These are phyloP conservation scores for Penicillium psychrosexuale DNA, from an alignment of 2,329 filamentous ascomycete genomes.

Conservation along the genomic window DNA sequence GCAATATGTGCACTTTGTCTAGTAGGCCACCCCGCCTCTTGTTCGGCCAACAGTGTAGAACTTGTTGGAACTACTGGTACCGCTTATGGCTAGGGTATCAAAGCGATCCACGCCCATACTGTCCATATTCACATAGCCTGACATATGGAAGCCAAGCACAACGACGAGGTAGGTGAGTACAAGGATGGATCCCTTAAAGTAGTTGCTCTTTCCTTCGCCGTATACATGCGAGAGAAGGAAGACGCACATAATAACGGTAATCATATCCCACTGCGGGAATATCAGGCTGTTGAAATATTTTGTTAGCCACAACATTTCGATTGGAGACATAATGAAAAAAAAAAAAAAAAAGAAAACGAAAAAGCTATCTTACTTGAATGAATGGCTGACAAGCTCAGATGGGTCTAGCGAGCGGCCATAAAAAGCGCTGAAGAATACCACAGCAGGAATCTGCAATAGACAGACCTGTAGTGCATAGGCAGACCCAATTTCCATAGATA, in stretches of 20 bases:
- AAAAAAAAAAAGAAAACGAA: not conserved
- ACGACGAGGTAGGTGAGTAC: constrained; percentile 92
- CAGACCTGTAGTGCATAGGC: constrained; percentile 96
- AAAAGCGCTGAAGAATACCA: constrained; percentile 86
- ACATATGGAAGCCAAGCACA: constrained; percentile 86
- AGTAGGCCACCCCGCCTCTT: constrained; percentile 38
- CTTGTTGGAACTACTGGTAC: constrained; percentile 25
- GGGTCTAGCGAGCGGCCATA: constrained; percentile 59
- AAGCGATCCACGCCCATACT: constrained; percentile 47
- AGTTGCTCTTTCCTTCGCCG: constrained; percentile 98
- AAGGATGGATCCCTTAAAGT: constrained; percentile 97
- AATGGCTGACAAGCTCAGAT: constrained; percentile 49
- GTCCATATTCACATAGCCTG: constrained; percentile 59
- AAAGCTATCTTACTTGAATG: constrained; percentile 49
- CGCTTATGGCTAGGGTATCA: constrained; percentile 48
- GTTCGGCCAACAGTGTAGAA: constrained; percentile 45
- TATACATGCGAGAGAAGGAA: constrained; percentile 98
- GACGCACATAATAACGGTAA: constrained; percentile 91
- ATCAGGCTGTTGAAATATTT: constrained; percentile 60
- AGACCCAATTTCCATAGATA: constrained; percentile 98
- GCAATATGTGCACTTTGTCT: constrained; percentile 2
- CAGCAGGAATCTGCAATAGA: constrained; percentile 84
- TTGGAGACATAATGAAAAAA: not conserved
- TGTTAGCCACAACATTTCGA: constrained; percentile 16
- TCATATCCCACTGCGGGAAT: constrained; percentile 99